Evolutionary conservation across 1,284 basidiomycete species (phyloP).

Genomic region (Cutaneotrichosporon sp.): DNA sequence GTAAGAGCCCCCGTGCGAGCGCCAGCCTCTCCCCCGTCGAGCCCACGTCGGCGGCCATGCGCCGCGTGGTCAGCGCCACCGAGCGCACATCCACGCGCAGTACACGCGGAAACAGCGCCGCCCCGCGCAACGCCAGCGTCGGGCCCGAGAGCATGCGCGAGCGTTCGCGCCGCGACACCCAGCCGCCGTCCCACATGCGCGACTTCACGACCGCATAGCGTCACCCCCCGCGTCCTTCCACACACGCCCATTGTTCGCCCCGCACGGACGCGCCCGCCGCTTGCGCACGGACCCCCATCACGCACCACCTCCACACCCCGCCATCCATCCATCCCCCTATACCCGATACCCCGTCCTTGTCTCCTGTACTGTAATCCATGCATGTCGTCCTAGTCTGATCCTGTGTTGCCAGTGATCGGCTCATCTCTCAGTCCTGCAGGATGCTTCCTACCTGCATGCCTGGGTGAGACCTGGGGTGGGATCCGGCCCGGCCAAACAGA

Average conservation of each 20-base stretch:
- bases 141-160: conserved; percentile 28
- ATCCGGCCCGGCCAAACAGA: neutral
- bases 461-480: neutral
- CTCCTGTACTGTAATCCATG: neutral
- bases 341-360: neutral
- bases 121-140: conserved; percentile 22
- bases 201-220: conserved; percentile 25
- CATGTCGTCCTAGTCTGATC: neutral
- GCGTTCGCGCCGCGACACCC: conserved; percentile 35
- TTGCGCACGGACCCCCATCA: neutral
- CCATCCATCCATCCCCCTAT: neutral
- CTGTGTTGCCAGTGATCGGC: too few relatives aligned
- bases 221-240: neutral
- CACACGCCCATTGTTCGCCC: conserved; percentile 6
- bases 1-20: conserved; percentile 7
- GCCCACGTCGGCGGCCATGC: conserved; percentile 19
- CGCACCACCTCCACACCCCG: neutral
- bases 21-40: conserved; percentile 3
- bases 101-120: neutral
- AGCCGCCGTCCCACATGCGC: conserved; percentile 36
- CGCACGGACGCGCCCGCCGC: conserved; percentile 1
- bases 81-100: conserved; percentile 12
- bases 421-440: neutral
- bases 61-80: conserved; percentile 20
- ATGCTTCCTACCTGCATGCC: neutral